Percentiles rank a stretch among this genome's conserved stretches.
Conservation (phyloP, 768 basidiomycete genomes). For the Mycena epipterygia region DNA sequence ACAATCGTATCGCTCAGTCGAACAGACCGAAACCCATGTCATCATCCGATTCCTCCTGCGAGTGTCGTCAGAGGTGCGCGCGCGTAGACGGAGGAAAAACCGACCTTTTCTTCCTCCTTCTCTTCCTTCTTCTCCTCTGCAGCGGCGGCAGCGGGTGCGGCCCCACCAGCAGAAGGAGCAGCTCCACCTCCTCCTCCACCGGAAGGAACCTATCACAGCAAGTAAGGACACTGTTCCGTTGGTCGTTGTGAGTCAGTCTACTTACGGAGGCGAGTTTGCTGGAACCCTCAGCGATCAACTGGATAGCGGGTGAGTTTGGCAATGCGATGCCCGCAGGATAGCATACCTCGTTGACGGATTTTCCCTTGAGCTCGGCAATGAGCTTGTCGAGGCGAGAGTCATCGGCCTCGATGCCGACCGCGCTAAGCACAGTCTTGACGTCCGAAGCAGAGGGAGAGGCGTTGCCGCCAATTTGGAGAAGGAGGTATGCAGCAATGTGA, state of each 20-base stretch:
- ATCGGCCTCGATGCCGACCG: slow-evolving; percentile 93
- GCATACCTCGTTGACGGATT: slow-evolving; percentile 85
- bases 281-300: slow-evolving; percentile 95
- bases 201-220: slow-evolving; percentile 79
- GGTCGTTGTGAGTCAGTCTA: too few relatives aligned
- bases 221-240: slow-evolving; percentile 23
- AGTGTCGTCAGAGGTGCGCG: not conserved
- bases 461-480: slow-evolving; percentile 96
- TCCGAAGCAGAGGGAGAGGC: slow-evolving; percentile 87
- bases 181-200: slow-evolving; percentile 81
- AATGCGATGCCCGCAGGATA: not conserved
- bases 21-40: slow-evolving; percentile 99
- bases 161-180: slow-evolving; percentile 66
- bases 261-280: slow-evolving; percentile 94
- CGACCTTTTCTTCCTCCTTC: slow-evolving; percentile 91
- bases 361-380: slow-evolving; percentile 91
- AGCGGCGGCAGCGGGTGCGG: slow-evolving; percentile 70
- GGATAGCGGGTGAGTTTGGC: slow-evolving; percentile 20
- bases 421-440: slow-evolving; percentile 86
- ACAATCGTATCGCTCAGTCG: slow-evolving; percentile 70
- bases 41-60: slow-evolving; percentile 93
- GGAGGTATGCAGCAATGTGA: slow-evolving; percentile 95
- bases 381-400: slow-evolving; percentile 84
- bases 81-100: slow-evolving; percentile 44
- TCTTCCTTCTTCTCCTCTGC: slow-evolving; percentile 88